phyloP scores from a whole-genome alignment of 192 early-diverging fungal species.

The Chytriomyces sp. region DNA sequence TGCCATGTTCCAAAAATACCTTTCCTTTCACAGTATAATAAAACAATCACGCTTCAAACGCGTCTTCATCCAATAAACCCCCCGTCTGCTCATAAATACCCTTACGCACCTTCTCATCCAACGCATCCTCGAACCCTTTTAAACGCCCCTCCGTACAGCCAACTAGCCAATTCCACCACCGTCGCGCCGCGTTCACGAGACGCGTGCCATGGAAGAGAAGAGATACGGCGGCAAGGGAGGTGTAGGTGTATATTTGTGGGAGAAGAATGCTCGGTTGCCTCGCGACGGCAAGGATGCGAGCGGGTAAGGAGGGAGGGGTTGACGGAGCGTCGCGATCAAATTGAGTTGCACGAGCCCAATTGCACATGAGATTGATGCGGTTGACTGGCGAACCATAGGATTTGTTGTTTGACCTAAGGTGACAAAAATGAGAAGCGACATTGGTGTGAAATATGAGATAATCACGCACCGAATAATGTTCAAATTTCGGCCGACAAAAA shows the following conservation, averaged over 20 bases:
- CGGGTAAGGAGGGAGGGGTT: constrained; percentile 1
- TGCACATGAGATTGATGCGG: constrained; percentile 81
- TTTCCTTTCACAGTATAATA: too few relatives aligned
- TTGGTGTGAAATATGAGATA: constrained; percentile 1
- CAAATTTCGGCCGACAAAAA: constrained; percentile 89
- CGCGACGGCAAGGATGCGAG: not conserved
- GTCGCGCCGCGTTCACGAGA: constrained; percentile 43
- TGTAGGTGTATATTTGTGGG: constrained; percentile 57
- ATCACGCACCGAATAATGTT: constrained; percentile 53
- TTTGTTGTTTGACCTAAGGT: constrained; percentile 82
- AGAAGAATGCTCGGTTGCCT: constrained; percentile 22
- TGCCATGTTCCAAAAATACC: too few relatives aligned
- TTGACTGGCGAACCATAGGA: constrained; percentile 83
- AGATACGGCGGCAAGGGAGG: constrained; percentile 58
- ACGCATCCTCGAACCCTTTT: constrained; percentile 70
- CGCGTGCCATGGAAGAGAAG: constrained; percentile 60
- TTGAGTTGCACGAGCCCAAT: constrained; percentile 65
- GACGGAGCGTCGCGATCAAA: constrained; percentile 17
- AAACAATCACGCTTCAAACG: constrained; percentile 69
- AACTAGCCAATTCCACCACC: constrained; percentile 1
- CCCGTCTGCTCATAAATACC: constrained; percentile 76
- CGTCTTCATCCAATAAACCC: constrained; percentile 70
- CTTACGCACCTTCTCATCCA: constrained; percentile 72
- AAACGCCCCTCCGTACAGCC: not conserved
- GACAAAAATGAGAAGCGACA: constrained; percentile 32